These are phyloP conservation scores for Xylaria sp. DNA, from an alignment of 2,329 filamentous ascomycete species.

Conservation along the genomic window DNA sequence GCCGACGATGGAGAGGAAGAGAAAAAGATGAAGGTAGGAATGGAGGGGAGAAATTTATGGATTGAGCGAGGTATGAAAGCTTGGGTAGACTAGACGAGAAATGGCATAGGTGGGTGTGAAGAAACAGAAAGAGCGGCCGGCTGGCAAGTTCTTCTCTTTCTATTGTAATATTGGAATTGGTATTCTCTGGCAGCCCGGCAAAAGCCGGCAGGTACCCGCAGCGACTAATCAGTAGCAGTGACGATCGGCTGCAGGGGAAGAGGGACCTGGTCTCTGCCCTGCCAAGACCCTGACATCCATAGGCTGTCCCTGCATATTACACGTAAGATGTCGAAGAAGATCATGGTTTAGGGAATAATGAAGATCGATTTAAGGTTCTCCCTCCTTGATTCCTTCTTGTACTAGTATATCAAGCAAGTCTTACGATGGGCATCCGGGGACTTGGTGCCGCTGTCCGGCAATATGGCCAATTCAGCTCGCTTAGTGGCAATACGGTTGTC, in stretches of 20 bases:
- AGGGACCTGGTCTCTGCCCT: no score
- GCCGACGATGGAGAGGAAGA: constrained; percentile 43
- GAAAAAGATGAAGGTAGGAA: constrained; percentile 38
- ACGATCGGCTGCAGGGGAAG: no score
- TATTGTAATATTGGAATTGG: not conserved
- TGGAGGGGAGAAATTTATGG: constrained; percentile 39
- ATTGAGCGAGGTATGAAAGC: constrained; percentile 10
- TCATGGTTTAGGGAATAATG: not conserved
- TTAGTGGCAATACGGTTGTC: constrained; percentile 58
- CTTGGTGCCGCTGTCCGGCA: constrained; percentile 64
- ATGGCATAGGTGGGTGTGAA: not conserved
- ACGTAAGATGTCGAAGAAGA: not conserved
- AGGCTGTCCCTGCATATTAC: not conserved
- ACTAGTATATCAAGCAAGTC: not conserved
- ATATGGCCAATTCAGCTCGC: constrained; percentile 56
- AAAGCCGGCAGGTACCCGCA: not conserved
- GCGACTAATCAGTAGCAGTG: not conserved
- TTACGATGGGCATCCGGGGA: constrained; percentile 68
- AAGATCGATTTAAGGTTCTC: not conserved
- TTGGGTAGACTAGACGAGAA: constrained; percentile 9
- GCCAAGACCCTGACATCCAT: no score
- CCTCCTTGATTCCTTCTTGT: not conserved
- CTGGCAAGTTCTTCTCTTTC: not conserved
- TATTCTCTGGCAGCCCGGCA: not conserved
- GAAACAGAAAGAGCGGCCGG: not conserved